Evolutionary conservation across 805 yeast genomes (phyloP).

Genomic region (Torulaspora indica): DNA sequence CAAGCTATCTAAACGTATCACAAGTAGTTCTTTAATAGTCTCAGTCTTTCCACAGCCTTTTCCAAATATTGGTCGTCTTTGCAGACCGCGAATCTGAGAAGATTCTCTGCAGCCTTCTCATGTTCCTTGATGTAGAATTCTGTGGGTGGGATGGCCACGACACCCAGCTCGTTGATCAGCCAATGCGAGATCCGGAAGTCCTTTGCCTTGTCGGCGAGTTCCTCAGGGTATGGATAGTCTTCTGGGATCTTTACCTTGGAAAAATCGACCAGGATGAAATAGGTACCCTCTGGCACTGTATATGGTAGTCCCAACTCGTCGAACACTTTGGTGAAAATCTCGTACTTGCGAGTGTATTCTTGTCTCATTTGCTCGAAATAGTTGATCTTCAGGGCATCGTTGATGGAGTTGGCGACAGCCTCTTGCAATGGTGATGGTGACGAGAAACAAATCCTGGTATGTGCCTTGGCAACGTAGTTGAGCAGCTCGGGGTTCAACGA

Average conservation of each 20-base stretch:
- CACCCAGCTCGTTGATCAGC: conserved; percentile 88
- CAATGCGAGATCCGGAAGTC: conserved; percentile 90
- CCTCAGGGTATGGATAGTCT: conserved; percentile 67
- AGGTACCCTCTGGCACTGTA: conserved; percentile 89
- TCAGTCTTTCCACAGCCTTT: conserved; percentile 75
- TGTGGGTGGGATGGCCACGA: conserved; percentile 96
- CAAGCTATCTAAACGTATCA: conserved; percentile 10
- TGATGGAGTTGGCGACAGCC: conserved; percentile 78
- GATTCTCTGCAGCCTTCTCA: conserved; percentile 72
- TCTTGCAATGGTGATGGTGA: conserved; percentile 90
- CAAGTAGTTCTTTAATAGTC: conserved; percentile 62
- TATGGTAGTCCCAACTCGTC: conserved; percentile 87
- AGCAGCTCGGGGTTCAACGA: conserved; percentile 73
- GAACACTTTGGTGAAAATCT: conserved; percentile 67
- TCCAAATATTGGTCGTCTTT: conserved; percentile 78
- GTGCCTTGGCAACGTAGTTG: conserved; percentile 80
- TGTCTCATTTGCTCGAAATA: conserved; percentile 69
- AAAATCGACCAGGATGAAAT: conserved; percentile 85
- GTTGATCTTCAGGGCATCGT: conserved; percentile 51
- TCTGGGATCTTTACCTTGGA: conserved; percentile 74
- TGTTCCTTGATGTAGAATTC: conserved; percentile 75
- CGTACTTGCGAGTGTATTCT: conserved; percentile 66
- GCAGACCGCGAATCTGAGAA: conserved; percentile 92
- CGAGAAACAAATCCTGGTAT: conserved; percentile 89
- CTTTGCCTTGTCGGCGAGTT: conserved; percentile 60